phyloP scores from a whole-genome alignment of 83 land plant genomes.

The Isoetes engelmannii region DNA sequence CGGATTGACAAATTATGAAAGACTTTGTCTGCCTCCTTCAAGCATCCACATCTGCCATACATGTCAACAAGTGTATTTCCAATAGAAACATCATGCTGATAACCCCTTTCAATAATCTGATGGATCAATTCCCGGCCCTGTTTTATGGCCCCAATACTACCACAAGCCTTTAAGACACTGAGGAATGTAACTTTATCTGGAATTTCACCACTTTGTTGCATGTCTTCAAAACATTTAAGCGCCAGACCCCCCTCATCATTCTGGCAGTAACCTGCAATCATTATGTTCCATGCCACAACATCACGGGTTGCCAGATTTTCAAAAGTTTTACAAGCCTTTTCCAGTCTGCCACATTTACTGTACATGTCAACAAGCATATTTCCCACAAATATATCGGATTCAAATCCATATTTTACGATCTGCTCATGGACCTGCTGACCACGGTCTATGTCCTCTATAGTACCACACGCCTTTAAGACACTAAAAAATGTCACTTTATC shows the following conservation, averaged over 20 bases:
- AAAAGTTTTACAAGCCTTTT: slow-evolving; percentile 29
- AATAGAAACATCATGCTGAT: slow-evolving; percentile 25
- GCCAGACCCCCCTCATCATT: slow-evolving; percentile 33
- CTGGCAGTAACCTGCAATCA: slow-evolving; percentile 33
- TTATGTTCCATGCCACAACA: slow-evolving; percentile 52
- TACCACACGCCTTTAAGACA: slow-evolving; percentile 36
- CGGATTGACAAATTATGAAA: slow-evolving; percentile 14
- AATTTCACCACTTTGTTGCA: slow-evolving; percentile 26
- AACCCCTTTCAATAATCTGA: slow-evolving; percentile 15
- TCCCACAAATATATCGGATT: slow-evolving; percentile 26
- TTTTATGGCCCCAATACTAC: slow-evolving; percentile 29
- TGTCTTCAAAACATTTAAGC: slow-evolving; percentile 30
- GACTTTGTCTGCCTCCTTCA: slow-evolving; percentile 19
- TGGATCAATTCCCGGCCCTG: slow-evolving; percentile 45
- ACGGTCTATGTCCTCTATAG: slow-evolving; percentile 7
- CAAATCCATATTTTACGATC: slow-evolving; percentile 37
- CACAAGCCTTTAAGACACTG: slow-evolving; percentile 45
- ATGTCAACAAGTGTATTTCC: slow-evolving; percentile 37
- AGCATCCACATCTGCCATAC: slow-evolving; percentile 30
- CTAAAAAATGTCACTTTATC: slow-evolving; percentile 46
- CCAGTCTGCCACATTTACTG: slow-evolving; percentile 37
- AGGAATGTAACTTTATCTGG: slow-evolving; percentile 39
- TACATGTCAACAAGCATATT: slow-evolving; percentile 60
- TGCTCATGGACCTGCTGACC: slow-evolving; percentile 38
- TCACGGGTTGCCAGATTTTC: slow-evolving; percentile 33